Conservation (phyloP, 768 basidiomycete genomes). For the Dacryopinax primogenitus region DNA sequence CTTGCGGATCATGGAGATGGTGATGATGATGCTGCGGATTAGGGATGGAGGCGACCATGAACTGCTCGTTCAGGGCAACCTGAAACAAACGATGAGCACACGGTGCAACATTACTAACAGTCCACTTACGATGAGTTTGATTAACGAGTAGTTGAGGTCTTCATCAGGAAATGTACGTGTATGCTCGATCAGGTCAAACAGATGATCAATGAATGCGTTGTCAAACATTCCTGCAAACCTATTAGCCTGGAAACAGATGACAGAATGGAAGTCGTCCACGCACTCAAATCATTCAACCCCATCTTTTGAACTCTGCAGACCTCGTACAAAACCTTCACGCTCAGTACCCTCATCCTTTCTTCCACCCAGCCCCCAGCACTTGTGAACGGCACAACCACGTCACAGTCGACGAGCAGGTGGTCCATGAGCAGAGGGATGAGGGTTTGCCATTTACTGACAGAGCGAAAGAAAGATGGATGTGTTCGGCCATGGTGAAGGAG, state of each 20-base stretch:
- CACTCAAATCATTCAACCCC: constrained; percentile 63
- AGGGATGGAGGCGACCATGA: constrained; percentile 75
- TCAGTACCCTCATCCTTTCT: constrained; percentile 59
- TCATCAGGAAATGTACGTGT: constrained; percentile 83
- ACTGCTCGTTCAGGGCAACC: constrained; percentile 94
- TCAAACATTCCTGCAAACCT: constrained; percentile 52
- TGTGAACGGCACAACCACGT: constrained; percentile 55
- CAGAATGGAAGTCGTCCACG: constrained; percentile 22
- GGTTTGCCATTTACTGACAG: constrained; percentile 70
- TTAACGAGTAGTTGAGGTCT: constrained; percentile 85
- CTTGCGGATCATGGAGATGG: constrained; percentile 11
- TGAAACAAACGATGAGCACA: constrained; percentile 25
- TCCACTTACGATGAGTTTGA: constrained; percentile 72
- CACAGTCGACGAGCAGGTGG: constrained; percentile 67
- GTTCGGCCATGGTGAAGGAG: constrained; percentile 65
- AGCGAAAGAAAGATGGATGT: constrained; percentile 55
- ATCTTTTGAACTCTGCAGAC: constrained; percentile 84
- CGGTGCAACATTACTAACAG: background rate
- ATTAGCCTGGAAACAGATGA: background rate
- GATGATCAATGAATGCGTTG: constrained; percentile 70
- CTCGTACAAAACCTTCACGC: constrained; percentile 73
- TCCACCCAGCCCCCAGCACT: constrained; percentile 47
- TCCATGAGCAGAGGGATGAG: constrained; percentile 76
- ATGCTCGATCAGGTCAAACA: constrained; percentile 89
- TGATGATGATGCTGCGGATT: constrained; percentile 12